These are phyloP conservation scores for Rhizoclosmatium globosum DNA, from an alignment of 192 early-diverging fungal genomes.

Conservation along the genomic window DNA sequence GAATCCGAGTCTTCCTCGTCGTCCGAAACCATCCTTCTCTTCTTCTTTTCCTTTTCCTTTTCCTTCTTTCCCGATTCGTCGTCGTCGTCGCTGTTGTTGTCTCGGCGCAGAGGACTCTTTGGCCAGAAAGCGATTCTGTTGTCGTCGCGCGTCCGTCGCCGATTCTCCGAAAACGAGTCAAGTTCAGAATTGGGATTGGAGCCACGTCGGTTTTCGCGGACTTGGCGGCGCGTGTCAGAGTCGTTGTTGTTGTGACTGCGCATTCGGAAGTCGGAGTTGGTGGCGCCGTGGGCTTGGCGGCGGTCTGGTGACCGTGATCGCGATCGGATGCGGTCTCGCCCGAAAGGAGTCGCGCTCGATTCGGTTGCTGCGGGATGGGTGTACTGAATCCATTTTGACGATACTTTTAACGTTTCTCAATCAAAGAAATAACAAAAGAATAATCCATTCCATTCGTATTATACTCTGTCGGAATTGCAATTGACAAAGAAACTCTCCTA, in stretches of 20 bases:
- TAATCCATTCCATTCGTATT: too few species aligned
- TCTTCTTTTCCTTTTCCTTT: neutral
- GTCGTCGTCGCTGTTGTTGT: neutral
- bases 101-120: neutral
- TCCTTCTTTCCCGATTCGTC: neutral
- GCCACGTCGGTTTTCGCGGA: neutral
- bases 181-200: neutral
- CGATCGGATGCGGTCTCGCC: neutral
- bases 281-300: neutral
- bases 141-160: neutral
- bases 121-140: conserved; percentile 19
- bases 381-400: conserved; percentile 4
- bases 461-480: too few species aligned
- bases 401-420: too few species aligned
- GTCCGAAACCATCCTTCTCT: neutral
- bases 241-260: neutral
- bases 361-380: conserved; percentile 19
- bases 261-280: neutral
- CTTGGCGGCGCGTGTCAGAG: neutral
- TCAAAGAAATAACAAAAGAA: too few species aligned
- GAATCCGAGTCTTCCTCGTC: conserved; percentile 18
- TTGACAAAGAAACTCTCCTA: too few species aligned
- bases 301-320: neutral
- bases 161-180: conserved; percentile 9
- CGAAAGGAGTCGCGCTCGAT: neutral